A percentile compares a stretch with the other conserved stretches of the same genome.
Conservation (phyloP, 2,329 filamentous ascomycete species). For the Seiridium unicorne region DNA sequence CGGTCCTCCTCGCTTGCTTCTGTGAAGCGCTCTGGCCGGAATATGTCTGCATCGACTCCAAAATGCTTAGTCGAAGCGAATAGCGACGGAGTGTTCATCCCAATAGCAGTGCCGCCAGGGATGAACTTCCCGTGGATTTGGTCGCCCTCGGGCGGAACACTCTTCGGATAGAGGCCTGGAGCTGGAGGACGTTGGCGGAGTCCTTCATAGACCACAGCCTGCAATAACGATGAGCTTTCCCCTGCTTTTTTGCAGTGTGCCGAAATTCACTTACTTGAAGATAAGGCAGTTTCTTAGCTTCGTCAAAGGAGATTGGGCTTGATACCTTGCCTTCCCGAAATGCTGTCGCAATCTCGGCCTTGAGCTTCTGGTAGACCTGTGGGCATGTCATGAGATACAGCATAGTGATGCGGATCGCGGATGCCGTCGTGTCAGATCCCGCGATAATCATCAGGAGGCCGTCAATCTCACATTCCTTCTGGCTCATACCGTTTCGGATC, state of each 20-base stretch:
- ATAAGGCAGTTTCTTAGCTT: slow-evolving; percentile 27
- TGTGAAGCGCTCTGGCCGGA: slow-evolving; percentile 44
- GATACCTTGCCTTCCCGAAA: slow-evolving; percentile 25
- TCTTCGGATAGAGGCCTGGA: slow-evolving; percentile 21
- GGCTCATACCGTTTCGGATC: slow-evolving; percentile 23
- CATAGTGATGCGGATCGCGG: slow-evolving; percentile 42
- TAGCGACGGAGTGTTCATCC: slow-evolving; percentile 31
- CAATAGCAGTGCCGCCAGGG: slow-evolving; percentile 34
- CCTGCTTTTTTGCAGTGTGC: not conserved
- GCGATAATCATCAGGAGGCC: slow-evolving; percentile 18
- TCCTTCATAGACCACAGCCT: slow-evolving; percentile 34
- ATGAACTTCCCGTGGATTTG: slow-evolving; percentile 28
- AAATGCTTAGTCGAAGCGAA: slow-evolving; percentile 28
- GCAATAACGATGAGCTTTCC: too few species aligned
- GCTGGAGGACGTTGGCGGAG: slow-evolving; percentile 31
- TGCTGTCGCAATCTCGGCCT: slow-evolving; percentile 38
- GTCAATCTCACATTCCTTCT: slow-evolving; percentile 22
- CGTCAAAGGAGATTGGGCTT: slow-evolving; percentile 17
- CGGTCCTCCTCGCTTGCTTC: slow-evolving; percentile 27
- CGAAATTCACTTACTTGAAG: slow-evolving; percentile 15
- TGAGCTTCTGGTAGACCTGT: slow-evolving; percentile 37
- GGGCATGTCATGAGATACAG: slow-evolving; percentile 45
- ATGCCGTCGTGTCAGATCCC: slow-evolving; percentile 48
- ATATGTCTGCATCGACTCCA: slow-evolving; percentile 35
- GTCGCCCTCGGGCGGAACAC: slow-evolving; percentile 25